phyloP scores from a whole-genome alignment of 805 yeast species.

The Candida xiaguanensis region DNA sequence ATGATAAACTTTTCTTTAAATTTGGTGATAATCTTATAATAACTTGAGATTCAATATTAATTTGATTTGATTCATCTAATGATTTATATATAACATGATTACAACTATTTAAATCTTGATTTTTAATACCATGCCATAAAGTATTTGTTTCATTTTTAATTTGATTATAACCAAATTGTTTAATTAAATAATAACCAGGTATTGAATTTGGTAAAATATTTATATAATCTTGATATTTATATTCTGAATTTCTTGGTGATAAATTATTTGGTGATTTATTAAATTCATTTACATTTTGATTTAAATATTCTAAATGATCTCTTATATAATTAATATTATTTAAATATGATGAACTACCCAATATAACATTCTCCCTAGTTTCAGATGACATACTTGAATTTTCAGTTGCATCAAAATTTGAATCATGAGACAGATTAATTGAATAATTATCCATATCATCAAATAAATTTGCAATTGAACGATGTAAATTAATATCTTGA shows the following conservation, averaged over 20 bases:
- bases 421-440: slow-evolving; percentile 4
- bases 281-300: slow-evolving; percentile 7
- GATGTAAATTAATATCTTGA: slow-evolving; percentile 2
- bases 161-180: slow-evolving; percentile 19
- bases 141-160: slow-evolving; percentile 8
- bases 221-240: slow-evolving; percentile 15
- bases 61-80: neutral
- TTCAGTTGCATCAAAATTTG: neutral
- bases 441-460: slow-evolving; percentile 6
- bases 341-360: slow-evolving; percentile 20
- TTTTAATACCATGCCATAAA: slow-evolving; percentile 11
- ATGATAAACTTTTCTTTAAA: slow-evolving; percentile 14
- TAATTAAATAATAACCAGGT: slow-evolving; percentile 22
- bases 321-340: slow-evolving; percentile 16
- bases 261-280: slow-evolving; percentile 1
- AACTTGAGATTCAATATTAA: slow-evolving; percentile 7
- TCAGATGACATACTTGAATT: slow-evolving; percentile 3
- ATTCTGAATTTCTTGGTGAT: slow-evolving; percentile 3
- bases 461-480: slow-evolving; percentile 8
- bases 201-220: slow-evolving; percentile 12
- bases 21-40: slow-evolving; percentile 25
- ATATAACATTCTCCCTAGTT: slow-evolving; percentile 3
- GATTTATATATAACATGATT: neutral
- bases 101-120: slow-evolving; percentile 12
- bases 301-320: slow-evolving; percentile 17